Evolutionary conservation across 2,329 filamentous ascomycete species (phyloP).

Genomic region (Verticillium zaregamsianum): DNA sequence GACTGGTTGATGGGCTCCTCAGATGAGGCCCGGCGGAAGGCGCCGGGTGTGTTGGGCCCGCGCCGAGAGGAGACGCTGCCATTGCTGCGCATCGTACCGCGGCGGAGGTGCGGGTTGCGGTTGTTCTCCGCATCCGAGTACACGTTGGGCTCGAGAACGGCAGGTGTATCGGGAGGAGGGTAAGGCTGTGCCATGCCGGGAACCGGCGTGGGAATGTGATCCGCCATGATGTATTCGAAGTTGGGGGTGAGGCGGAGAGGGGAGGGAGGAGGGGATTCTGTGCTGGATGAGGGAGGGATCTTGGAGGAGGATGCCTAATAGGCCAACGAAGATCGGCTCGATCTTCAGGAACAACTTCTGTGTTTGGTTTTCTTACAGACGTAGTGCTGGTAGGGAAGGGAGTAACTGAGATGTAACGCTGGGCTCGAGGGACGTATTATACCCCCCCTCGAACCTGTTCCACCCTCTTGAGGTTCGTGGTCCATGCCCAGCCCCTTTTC

Average conservation of each 20-base stretch:
- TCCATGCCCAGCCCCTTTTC: neutral
- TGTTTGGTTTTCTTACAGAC: neutral
- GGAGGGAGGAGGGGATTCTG: neutral
- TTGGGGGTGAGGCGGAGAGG: conserved; percentile 1
- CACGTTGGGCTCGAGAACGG: conserved; percentile 9
- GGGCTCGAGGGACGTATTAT: neutral
- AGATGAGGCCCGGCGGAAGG: neutral
- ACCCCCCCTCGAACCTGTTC: neutral
- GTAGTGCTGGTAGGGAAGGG: neutral
- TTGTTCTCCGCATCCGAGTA: neutral
- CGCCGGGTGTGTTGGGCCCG: neutral
- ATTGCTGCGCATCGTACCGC: neutral
- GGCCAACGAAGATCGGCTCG: neutral
- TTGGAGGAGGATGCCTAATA: neutral
- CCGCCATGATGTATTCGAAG: conserved; percentile 11
- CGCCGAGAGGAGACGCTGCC: neutral
- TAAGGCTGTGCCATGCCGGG: conserved; percentile 8
- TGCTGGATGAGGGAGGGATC: neutral
- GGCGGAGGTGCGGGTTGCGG: neutral
- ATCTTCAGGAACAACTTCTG: neutral
- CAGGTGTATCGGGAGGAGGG: conserved; percentile 10
- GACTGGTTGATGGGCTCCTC: conserved; percentile 2
- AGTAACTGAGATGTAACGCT: neutral
- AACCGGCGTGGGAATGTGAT: neutral
- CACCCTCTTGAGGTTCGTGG: neutral